Evolutionary conservation across 2,329 filamentous ascomycete genomes (phyloP), one percentile per base, ranked within the genome.

Genomic region (Diaporthe nobilis): DNA sequence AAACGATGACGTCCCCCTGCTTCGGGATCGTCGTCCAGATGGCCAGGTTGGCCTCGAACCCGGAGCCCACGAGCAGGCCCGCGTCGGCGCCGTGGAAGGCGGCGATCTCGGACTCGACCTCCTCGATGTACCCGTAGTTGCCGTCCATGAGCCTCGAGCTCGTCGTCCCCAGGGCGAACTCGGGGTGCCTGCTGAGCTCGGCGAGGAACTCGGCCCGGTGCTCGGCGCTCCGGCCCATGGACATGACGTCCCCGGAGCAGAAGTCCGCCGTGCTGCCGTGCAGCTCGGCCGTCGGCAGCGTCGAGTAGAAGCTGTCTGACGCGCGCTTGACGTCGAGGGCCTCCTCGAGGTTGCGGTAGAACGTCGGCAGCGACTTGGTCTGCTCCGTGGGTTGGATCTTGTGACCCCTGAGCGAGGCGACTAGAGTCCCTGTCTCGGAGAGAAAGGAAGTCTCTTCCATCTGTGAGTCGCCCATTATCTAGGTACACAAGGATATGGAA

Each of bases 121-220:
- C 81, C 76, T 93, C 88, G 0, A 91, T 88, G 79, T 92, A 92
- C 0, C 79, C 51, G 1, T 89, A 92, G 80, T 94, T 94, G 3
- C 93, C 93, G 78, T 94, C 91, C 5, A 93, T 85, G 0, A 94
- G 85, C 10, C 93, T 87, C 0, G 91, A 92, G 3, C 92, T 92
- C 0, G 88, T 87, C 67, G 89, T 89, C 37, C 89, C 88, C 25
- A 51, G 42, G 31, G 12, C 15, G 31, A 92, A 86, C 79, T 61
- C 82, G 53, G 84, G 76, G 77, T 80, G 6, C 9, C 5, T 12
- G 10, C 13, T 25, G 9, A 53, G 63, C 42, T 68, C 42, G 22
- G 42, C 63, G 25, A 68, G 17, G 44, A 68, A 68, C n/a, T 49
- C 63, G n/a, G 42, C 63, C 0, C 63, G 63, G 13, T 10, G 42